Conservation (phyloP, 1,284 basidiomycete species). For the Cutaneotrichosporon sp. region DNA sequence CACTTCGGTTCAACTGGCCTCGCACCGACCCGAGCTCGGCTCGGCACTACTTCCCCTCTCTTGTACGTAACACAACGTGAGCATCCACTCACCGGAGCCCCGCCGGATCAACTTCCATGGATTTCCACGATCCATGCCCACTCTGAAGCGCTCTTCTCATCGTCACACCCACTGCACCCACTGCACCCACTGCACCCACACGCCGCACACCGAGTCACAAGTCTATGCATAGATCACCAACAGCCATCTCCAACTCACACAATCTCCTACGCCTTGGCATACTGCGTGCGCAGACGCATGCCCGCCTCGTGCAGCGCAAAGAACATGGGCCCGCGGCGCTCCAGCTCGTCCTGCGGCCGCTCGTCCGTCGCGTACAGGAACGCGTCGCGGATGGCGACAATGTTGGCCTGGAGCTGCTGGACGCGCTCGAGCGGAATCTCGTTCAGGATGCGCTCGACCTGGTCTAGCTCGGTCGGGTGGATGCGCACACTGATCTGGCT, state of each 20-base stretch:
- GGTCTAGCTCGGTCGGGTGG: constrained; percentile 54
- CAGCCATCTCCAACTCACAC: background rate
- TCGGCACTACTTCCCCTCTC: background rate
- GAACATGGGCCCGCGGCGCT: constrained; percentile 53
- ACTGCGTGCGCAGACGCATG: constrained; percentile 50
- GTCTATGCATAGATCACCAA: background rate
- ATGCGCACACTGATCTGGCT: constrained; percentile 54
- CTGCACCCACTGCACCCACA: too few relatives aligned
- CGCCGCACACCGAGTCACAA: too few relatives aligned
- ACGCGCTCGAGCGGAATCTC: constrained; percentile 50
- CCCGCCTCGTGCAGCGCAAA: constrained; percentile 53
- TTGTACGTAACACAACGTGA: background rate
- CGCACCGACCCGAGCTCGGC: constrained; percentile 8
- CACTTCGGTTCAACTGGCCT: too few relatives aligned
- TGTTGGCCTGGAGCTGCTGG: constrained; percentile 54
- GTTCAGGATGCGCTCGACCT: constrained; percentile 52
- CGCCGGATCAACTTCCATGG: background rate
- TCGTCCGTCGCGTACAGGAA: constrained; percentile 55
- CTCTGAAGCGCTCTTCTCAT: background rate
- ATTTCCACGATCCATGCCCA: background rate
- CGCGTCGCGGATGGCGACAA: constrained; percentile 55
- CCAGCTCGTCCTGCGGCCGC: constrained; percentile 44
- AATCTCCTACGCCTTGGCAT: constrained; percentile 20
- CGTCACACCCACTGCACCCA: too few relatives aligned
- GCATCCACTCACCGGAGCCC: background rate